Evolutionary conservation across 345 rosid species (phyloP), one percentile per base, ranked within the genome.

Genomic region (Orychophragmus violaceus): DNA sequence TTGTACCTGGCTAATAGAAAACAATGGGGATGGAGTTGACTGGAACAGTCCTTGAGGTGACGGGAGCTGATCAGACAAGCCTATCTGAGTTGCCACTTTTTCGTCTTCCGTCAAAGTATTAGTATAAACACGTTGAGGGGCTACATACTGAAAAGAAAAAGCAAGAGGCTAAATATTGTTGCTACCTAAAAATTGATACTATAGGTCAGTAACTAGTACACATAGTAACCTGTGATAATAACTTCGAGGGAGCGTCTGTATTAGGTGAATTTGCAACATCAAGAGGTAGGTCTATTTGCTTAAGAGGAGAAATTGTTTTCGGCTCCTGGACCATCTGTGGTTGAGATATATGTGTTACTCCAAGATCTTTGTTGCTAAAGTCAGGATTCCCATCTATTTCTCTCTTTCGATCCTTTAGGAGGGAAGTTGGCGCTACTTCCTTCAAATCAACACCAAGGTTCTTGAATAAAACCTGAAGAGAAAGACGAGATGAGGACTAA

Each of bases 321-420:
- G 82, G 84, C 64, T 93, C 98, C 6, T 94, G 66, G 72, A 82
- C 74, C 57, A 86, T 78, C 69, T 81, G 93, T 12, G 85, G 76
- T 67, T 93, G 97, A 37, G 94, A 76, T 49, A 57, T 57, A 45
- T 72, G 76, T 18, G 76, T 16, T 33, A 77, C 86, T 29, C 83
- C 97, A 22, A 78, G 75, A 79, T 93, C 98, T 78, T 93, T 93
- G 70, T 83, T 93, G 17, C 96, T 90, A 78, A 93, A 93, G 81
- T 93, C 98, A 53, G 98, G 97, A 70, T 90, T 93, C 36, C 98
- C 98, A 77, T 93, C 98, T 30, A 90, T 74, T 79, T 93, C 98
- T 79, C 98, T 82, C 57, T 85, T 86, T 49, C 95, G 86, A 62
- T 88, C 98, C 79, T 85, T 93, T 55, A 93, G 85, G 76, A 90